phyloP scores from a whole-genome alignment of 768 basidiomycete genomes.

The Auricularia sp. region DNA sequence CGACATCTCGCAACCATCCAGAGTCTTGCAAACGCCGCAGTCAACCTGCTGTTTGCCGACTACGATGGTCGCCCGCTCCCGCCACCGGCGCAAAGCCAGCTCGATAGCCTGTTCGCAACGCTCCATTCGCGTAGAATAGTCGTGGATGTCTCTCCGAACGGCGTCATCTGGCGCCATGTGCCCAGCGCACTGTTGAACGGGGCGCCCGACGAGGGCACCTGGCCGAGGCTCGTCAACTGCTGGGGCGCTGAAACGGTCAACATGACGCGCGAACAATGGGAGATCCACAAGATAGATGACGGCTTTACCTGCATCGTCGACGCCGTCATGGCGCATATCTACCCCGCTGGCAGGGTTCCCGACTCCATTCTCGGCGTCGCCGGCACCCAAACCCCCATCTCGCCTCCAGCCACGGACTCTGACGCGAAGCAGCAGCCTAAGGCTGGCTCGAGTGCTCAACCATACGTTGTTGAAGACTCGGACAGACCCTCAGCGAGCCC shows the following conservation, averaged over 20 bases:
- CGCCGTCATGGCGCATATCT: not conserved
- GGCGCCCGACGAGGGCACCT: conserved; percentile 53
- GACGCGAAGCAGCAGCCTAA: not conserved
- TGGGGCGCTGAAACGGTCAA: conserved; percentile 31
- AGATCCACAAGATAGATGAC: conserved; percentile 73
- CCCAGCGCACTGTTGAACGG: conserved; percentile 53
- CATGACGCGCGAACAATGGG: conserved; percentile 72
- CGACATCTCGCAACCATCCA: conserved; percentile 49
- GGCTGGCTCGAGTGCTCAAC: not conserved
- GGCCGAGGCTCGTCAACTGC: conserved; percentile 56
- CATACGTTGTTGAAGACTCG: not conserved
- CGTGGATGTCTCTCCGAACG: conserved; percentile 45
- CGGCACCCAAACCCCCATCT: not conserved
- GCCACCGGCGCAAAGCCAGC: not conserved
- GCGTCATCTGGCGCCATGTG: conserved; percentile 65
- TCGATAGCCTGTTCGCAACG: not conserved
- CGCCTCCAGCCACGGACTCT: not conserved
- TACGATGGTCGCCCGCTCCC: conserved; percentile 58
- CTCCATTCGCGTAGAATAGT: conserved; percentile 41
- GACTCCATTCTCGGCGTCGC: not conserved
- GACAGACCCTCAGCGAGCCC: not conserved
- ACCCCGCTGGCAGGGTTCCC: not conserved
- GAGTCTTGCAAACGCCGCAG: conserved; percentile 48
- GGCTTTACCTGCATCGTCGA: conserved; percentile 56
- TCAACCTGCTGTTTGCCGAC: conserved; percentile 61